Evolutionary conservation across 1,139 yeast species (phyloP).

Genomic region (Trichomonascaceae sp.): DNA sequence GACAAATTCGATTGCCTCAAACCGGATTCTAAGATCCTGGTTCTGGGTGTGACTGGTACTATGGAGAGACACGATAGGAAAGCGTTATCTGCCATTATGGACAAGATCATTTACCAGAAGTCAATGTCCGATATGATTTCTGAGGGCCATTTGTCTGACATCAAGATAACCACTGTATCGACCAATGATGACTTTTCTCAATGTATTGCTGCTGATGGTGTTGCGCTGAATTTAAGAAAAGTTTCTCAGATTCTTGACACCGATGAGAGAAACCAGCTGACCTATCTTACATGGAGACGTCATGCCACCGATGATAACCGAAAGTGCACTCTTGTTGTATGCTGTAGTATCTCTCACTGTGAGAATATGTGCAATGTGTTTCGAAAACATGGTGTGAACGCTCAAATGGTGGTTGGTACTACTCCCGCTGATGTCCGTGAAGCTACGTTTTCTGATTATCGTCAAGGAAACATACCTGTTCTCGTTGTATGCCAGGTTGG

Average conservation of each 20-base stretch:
- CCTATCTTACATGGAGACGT: conserved; percentile 53
- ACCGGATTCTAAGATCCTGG: conserved; percentile 42
- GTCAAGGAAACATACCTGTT: conserved; percentile 58
- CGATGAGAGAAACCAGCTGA: conserved; percentile 46
- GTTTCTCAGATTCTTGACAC: conserved; percentile 44
- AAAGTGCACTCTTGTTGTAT: conserved; percentile 68
- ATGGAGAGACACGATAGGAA: conserved; percentile 59
- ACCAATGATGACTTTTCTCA: conserved; percentile 35
- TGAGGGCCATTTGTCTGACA: conserved; percentile 65
- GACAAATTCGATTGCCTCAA: conserved; percentile 48
- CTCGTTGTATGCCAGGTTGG: conserved; percentile 83
- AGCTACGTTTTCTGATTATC: conserved; percentile 51
- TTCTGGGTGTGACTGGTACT: conserved; percentile 89
- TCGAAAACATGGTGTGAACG: conserved; percentile 54
- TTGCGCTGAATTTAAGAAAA: conserved; percentile 40
- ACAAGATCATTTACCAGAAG: conserved; percentile 68
- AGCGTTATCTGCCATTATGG: conserved; percentile 56
- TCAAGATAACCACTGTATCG: conserved; percentile 55
- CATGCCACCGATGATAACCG: conserved; percentile 35
- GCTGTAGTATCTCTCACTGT: conserved; percentile 70
- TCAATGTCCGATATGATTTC: conserved; percentile 61
- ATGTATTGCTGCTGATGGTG: conserved; percentile 38
- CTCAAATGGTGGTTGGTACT: conserved; percentile 67
- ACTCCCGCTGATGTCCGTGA: conserved; percentile 53
- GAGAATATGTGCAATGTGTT: conserved; percentile 49